Conservation (phyloP, 805 yeast genomes). For the Suhomyces sp. region DNA sequence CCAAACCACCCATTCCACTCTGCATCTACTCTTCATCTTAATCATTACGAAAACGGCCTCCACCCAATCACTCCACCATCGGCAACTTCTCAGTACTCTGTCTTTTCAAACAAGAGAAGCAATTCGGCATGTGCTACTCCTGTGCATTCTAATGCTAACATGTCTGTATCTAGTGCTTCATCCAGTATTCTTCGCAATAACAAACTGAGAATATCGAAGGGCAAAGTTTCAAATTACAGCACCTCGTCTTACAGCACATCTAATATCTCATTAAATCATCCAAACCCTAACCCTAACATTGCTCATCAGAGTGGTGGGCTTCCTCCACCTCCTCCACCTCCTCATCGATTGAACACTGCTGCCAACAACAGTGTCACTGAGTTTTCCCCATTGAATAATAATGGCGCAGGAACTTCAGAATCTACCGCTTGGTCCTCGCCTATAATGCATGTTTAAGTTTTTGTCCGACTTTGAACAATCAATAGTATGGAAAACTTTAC, state of each 20-base stretch:
- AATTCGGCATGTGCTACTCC: conserved; percentile 23
- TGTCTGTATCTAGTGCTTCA: conserved; percentile 4
- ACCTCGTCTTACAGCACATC: not conserved
- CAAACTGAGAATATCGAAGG: conserved; percentile 12
- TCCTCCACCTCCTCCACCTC: conserved; percentile 2
- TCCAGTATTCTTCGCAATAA: conserved; percentile 6
- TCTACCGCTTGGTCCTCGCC: conserved; percentile 13
- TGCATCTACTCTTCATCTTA: conserved; percentile 3
- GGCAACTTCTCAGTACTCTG: conserved; percentile 39
- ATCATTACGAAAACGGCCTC: conserved; percentile 3
- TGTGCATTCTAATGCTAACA: conserved; percentile 13
- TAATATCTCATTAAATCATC: not conserved
- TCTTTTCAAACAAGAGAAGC: conserved; percentile 29
- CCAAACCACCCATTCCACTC: conserved; percentile 5
- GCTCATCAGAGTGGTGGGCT: not conserved
- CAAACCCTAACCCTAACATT: not conserved
- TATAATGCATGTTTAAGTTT: conserved; percentile 11
- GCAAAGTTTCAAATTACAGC: conserved; percentile 1
- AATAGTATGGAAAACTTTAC: not conserved
- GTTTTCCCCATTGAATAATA: conserved; percentile 7
- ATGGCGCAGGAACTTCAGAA: conserved; percentile 6
- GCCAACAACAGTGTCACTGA: conserved; percentile 6
- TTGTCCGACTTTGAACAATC: not conserved
- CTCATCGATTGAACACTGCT: conserved; percentile 2
- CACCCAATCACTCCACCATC: conserved; percentile 40